Evolutionary conservation across 768 basidiomycete genomes (phyloP), one percentile per base, ranked within the genome.

Genomic region (Macrolepiota dolichaula): DNA sequence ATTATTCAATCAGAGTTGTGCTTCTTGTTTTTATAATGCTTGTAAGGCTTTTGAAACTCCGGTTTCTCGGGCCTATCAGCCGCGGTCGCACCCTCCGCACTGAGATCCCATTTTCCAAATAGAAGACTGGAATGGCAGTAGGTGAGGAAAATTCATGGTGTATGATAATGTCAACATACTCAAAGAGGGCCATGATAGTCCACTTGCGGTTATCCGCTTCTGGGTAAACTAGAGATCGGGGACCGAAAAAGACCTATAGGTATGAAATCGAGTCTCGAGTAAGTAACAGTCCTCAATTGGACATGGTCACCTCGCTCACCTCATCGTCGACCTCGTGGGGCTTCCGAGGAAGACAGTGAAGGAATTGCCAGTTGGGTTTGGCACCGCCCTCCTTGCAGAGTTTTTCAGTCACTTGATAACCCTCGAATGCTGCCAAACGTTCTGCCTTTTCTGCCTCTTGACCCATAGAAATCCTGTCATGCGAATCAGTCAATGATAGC

Each of bases 201-300:
- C 94, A 96, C 72, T 95, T 96, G 61, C 96, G 85, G 77, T 99
- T 99, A 76, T 98, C 96, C 0, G 94, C 89, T 74, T 95, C 95
- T 15, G 85, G 89, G 83, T 95, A 99, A 12, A 91, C 96, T 49
- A 97, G 84, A 15, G 92, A 94, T 50, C 95, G 87, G 38, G 89
- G 85, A 7, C 95, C 93, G 70, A 98, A 97, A 72, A 98, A 98
- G 17, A 98, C 90, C 90, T 91, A 62, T n/a, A 37, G 35, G 64
- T 24, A 56, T 51, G 22, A 52, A n/a, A 55, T 57, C 11, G 36
- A 35, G 11, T 42, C 25, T n/a, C n/a, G n/a, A n/a, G n/a, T 17
- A 25, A n/a, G 7, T 12, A 9, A 42, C 5, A 19, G 57, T 46
- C 11, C 24, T 17, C n/a, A 46, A 64, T 53, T n/a, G 35, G 36